phyloP scores from a whole-genome alignment of 768 basidiomycete species.

The Podaxis sp. region DNA sequence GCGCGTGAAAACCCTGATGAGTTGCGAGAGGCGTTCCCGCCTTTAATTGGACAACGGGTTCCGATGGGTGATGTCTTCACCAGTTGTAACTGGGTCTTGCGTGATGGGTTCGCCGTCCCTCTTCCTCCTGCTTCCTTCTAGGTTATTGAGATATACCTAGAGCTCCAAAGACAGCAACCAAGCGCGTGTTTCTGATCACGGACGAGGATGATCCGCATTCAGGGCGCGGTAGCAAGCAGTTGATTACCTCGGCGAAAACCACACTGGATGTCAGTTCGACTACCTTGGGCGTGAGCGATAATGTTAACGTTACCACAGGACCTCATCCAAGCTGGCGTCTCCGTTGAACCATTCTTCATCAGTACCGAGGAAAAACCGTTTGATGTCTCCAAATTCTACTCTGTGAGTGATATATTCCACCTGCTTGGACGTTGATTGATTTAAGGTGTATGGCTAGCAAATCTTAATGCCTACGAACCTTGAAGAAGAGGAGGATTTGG shows the following conservation, averaged over 20 bases:
- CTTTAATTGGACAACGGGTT: slow-evolving; percentile 50
- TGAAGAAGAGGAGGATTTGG: slow-evolving; percentile 49
- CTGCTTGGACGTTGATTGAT: background rate
- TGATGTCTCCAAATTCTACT: slow-evolving; percentile 72
- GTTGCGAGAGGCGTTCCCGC: slow-evolving; percentile 60
- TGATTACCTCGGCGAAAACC: slow-evolving; percentile 66
- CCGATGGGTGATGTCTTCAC: slow-evolving; percentile 89
- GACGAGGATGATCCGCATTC: slow-evolving; percentile 80
- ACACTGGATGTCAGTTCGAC: slow-evolving; percentile 53
- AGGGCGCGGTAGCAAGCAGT: slow-evolving; percentile 48
- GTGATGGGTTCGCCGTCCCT: slow-evolving; percentile 63
- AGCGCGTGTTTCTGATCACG: slow-evolving; percentile 90
- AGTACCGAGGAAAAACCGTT: slow-evolving; percentile 64
- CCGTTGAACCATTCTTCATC: slow-evolving; percentile 89
- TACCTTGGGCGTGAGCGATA: background rate
- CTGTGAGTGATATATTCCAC: slow-evolving; percentile 38
- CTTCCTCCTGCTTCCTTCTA: background rate
- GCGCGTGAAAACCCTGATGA: slow-evolving; percentile 58
- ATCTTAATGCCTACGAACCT: slow-evolving; percentile 52
- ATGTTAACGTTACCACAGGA: slow-evolving; percentile 46
- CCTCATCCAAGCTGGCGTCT: slow-evolving; percentile 71
- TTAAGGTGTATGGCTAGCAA: slow-evolving; percentile 34
- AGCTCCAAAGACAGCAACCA: slow-evolving; percentile 84
- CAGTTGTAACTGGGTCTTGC: slow-evolving; percentile 84
- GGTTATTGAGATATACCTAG: slow-evolving; percentile 30